Evolutionary conservation across 1,284 basidiomycete genomes (phyloP).

Genomic region (Earliella scabrosa): DNA sequence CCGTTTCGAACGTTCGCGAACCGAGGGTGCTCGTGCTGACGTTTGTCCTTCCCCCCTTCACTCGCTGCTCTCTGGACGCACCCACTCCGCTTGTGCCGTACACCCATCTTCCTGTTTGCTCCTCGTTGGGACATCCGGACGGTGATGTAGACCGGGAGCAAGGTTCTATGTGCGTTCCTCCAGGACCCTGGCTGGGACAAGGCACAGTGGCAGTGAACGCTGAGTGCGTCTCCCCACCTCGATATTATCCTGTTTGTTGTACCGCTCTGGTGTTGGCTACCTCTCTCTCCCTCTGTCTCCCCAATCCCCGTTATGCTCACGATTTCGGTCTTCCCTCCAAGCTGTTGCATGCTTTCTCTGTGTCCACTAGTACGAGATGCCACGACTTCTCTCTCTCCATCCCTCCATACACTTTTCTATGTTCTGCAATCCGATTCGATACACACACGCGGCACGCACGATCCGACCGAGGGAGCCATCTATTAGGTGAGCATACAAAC

Average conservation of each 20-base stretch:
- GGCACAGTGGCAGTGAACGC: constrained; percentile 57
- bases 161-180: constrained; percentile 95
- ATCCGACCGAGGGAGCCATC: constrained; percentile 5
- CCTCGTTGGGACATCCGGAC: too few species aligned
- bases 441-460: background rate
- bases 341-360: constrained; percentile 10
- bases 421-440: too few species aligned
- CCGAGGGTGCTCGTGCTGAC: too few species aligned
- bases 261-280: background rate
- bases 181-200: constrained; percentile 91
- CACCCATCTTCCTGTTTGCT: too few species aligned
- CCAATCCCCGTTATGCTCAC: constrained; percentile 6
- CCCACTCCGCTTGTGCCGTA: too few species aligned
- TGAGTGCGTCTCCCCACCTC: background rate
- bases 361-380: background rate
- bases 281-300: background rate
- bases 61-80: too few species aligned
- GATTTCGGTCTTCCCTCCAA: background rate
- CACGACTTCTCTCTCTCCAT: background rate
- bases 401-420: too few species aligned
- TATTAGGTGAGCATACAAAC: constrained; percentile 10
- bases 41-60: too few species aligned
- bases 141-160: constrained; percentile 84
- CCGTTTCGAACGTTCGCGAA: background rate
- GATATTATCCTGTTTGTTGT: background rate